Evolutionary conservation across 495 filamentous ascomycete species (phyloP).

Genomic region (Thermothielavioides terrestris): DNA sequence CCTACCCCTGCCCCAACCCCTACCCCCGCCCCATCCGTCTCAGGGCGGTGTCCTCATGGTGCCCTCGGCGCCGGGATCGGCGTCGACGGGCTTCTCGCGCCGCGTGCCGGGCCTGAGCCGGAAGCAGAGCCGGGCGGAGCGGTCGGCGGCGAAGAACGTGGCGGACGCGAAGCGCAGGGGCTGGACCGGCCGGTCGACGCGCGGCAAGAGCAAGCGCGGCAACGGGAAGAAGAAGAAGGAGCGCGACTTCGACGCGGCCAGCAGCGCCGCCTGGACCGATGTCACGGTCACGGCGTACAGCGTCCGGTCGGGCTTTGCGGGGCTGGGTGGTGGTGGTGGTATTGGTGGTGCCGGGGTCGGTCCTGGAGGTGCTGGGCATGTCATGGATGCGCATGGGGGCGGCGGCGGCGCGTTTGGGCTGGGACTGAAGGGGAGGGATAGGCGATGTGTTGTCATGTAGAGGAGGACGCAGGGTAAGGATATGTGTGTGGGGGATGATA

Average conservation of each 20-base stretch:
- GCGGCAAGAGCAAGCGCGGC: slow-evolving; percentile 20
- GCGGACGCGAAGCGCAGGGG: slow-evolving; percentile 45
- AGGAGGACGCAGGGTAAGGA: background rate
- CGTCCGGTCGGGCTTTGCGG: slow-evolving; percentile 11
- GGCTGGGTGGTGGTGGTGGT: background rate
- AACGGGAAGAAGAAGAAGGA: slow-evolving; percentile 26
- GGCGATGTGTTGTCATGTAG: slow-evolving; percentile 49
- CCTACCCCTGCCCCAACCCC: background rate
- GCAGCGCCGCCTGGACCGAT: slow-evolving; percentile 43
- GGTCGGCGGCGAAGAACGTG: slow-evolving; percentile 47
- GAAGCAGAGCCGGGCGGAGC: slow-evolving; percentile 43
- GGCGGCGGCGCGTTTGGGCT: background rate
- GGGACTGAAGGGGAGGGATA: slow-evolving; percentile 25
- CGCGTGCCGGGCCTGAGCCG: slow-evolving; percentile 31
- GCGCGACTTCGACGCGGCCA: slow-evolving; percentile 28
- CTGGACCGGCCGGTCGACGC: slow-evolving; percentile 40
- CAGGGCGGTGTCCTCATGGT: slow-evolving; percentile 50
- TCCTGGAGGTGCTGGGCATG: background rate
- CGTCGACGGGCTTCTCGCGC: slow-evolving; percentile 16
- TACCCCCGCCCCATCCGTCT: slow-evolving; percentile 15
- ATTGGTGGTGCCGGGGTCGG: background rate
- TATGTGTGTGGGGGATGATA: background rate
- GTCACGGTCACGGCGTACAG: slow-evolving; percentile 30
- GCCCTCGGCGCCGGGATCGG: slow-evolving; percentile 12
- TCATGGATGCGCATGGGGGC: background rate